phyloP scores from a whole-genome alignment of 148 eudicot species.

The Chenopodium suecicum region DNA sequence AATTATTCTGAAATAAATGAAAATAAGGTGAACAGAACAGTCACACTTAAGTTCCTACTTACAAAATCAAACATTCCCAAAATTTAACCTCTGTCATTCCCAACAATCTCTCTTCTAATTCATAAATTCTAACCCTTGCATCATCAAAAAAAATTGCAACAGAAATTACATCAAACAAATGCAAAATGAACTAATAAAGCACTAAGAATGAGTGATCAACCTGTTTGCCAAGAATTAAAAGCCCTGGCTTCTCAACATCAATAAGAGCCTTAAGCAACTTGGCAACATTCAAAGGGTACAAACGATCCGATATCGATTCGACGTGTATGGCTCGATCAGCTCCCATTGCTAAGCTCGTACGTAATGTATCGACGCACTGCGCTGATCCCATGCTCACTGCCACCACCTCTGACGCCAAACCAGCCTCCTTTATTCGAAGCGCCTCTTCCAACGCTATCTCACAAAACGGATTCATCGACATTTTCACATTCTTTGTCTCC shows the following conservation, averaged over 20 bases:
- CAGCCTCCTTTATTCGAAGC: slow-evolving; percentile 65
- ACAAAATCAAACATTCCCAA: background rate
- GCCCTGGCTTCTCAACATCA: slow-evolving; percentile 68
- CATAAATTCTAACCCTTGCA: background rate
- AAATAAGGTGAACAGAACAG: too few species aligned
- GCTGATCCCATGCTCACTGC: slow-evolving; percentile 82
- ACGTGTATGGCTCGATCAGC: slow-evolving; percentile 93
- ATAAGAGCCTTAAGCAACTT: slow-evolving; percentile 80
- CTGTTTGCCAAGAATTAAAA: slow-evolving; percentile 89
- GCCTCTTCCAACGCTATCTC: slow-evolving; percentile 98
- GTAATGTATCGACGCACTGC: slow-evolving; percentile 80
- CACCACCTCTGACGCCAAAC: slow-evolving; percentile 88
- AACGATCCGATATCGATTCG: slow-evolving; percentile 31
- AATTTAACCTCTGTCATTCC: background rate
- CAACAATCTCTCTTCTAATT: background rate
- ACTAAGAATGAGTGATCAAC: slow-evolving; percentile 24
- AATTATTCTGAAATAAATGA: too few species aligned
- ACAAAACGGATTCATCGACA: slow-evolving; percentile 99
- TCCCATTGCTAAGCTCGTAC: slow-evolving; percentile 98
- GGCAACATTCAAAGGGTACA: slow-evolving; percentile 70
- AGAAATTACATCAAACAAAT: background rate
- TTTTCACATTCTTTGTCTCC: slow-evolving; percentile 82
- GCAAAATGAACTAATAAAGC: background rate
- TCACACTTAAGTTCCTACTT: background rate
- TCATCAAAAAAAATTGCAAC: background rate